Evolutionary conservation across 495 filamentous ascomycete genomes (phyloP), one percentile per base, ranked within the genome.

Genomic region (Parmelia sp.): DNA sequence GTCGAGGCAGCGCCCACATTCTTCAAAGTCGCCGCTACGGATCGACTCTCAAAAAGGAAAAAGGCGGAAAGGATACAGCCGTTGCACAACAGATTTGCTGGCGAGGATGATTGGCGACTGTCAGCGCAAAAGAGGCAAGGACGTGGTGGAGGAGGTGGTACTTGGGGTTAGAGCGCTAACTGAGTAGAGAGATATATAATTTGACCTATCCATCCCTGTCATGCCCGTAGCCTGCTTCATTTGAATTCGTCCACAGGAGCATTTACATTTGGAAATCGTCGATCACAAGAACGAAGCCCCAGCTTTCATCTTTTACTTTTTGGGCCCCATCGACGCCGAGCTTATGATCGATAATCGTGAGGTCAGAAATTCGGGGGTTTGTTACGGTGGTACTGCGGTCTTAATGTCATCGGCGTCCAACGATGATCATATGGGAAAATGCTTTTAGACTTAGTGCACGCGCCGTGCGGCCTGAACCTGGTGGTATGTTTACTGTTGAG

Each of bases 1-100:
- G 92, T 97, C 14, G 91, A 96, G 65, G 93, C 92, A 14, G 94
- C 94, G 31, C 94, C 94, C 21, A 96, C 91, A 0, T 97, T 97
- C 83, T 98, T 98, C 83, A 96, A 96, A 81, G 90, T 98, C 12
- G 94, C 94, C 56, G 88, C 90, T 25, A 95, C 88, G 21, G 91
- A 96, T 71, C 83, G 87, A 65, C 77, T 98, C 63, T 91, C 88
- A 35, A 96, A 96, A 79, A 78, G 94, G 68, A 93, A 95, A 82
- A 91, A 90, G 78, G 91, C 90, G 0, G 94, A 97, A 80, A 81
- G 91, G 39, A 97, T 98, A 49, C 89, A 96, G 75, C 94, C 94
- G 60, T 71, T 98, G 75, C 91, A 97, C 72, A 97, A 97, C 72
- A 86, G 90, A 69, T 97, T 90, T 75, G 83, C 85, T 17, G 91